Base-by-base conservation (phyloP, 352 stramenopile species). In the Detonula confervacea region DNA sequence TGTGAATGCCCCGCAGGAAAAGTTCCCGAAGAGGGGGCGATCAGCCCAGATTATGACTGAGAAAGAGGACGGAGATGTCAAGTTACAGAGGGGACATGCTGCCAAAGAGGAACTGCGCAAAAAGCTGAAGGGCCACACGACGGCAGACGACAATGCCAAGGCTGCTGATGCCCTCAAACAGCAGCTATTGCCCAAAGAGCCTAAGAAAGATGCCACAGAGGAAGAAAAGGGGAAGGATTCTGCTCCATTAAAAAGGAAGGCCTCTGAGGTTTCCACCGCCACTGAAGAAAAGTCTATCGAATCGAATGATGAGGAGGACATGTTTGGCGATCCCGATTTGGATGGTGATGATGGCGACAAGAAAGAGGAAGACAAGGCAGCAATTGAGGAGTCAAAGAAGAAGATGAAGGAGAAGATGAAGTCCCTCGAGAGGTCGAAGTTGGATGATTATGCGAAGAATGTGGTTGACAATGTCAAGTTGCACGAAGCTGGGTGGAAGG, bases 401-500 rank as follows among this genome's bases (percentile, higher is more conserved):
- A 63, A 65, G 5, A 84, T 95, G 60, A 94, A 93, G 59, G 84
- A 90, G 49, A 87, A 85, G 47, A 76, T 92, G 0, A 91, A 93
- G 56, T 79, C 49, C 14, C 39, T 82, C 16, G 75, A 92, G 56
- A 72, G 76, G 42, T 73, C 83, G 9, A 88, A 94, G 56, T 75
- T 95, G 59, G 90, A 95, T 71, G 85, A 93, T 54, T 93, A 90
- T 75, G 74, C 89, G 11, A 83, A 92, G 25, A 92, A 87, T 70
- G 83, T 95, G 16, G 70, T 98, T 61, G 96, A 98, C 78, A 95
- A 97, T 37, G 95, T 99, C 14, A 92, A 93, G 20, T 86, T 99
- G 0, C 96, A 97, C 46, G 97, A 99, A 71, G 90, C 89, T 11
- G 97, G 97, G 0, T 99, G 97, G 97, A 99, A 99, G 90, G 97